These are phyloP conservation scores for Fusarium sp. DNA, from an alignment of 2,329 filamentous ascomycete genomes.

Conservation along the genomic window DNA sequence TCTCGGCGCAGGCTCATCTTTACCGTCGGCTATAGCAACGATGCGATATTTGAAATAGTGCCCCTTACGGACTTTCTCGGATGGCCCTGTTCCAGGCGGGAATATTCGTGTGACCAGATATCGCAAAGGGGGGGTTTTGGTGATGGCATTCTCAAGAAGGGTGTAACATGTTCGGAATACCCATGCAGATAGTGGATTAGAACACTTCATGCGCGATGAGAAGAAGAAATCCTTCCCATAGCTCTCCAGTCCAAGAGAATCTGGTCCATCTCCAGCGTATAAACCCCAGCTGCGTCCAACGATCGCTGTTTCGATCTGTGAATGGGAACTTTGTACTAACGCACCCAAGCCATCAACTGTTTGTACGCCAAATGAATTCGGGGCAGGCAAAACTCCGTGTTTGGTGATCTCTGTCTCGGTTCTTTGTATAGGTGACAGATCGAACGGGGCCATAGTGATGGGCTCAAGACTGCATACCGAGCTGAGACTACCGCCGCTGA, in stretches of 20 bases:
- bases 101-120: constrained; percentile 26
- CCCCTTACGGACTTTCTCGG: constrained; percentile 15
- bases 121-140: constrained; percentile 22
- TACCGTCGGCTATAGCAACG: constrained; percentile 25
- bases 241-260: background rate
- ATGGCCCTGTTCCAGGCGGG: constrained; percentile 35
- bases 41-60: constrained; percentile 34
- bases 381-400: background rate
- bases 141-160: constrained; percentile 21
- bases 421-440: constrained; percentile 4
- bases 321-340: constrained; percentile 24
- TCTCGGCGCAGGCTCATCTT: background rate
- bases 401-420: constrained; percentile 1
- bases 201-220: constrained; percentile 18
- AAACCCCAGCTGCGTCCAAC: constrained; percentile 37
- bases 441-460: background rate
- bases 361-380: constrained; percentile 7
- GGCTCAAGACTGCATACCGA: constrained; percentile 30
- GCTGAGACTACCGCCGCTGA: constrained; percentile 39
- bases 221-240: constrained; percentile 19
- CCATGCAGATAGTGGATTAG: constrained; percentile 1
- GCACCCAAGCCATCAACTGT: background rate
- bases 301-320: constrained; percentile 30
- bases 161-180: constrained; percentile 9
- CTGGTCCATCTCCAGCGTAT: constrained; percentile 4